Percentiles rank a stretch among this genome's conserved stretches.
Evolutionary conservation across 2,329 filamentous ascomycete genomes (phyloP).

Genomic region (Alternaria burnsii): DNA sequence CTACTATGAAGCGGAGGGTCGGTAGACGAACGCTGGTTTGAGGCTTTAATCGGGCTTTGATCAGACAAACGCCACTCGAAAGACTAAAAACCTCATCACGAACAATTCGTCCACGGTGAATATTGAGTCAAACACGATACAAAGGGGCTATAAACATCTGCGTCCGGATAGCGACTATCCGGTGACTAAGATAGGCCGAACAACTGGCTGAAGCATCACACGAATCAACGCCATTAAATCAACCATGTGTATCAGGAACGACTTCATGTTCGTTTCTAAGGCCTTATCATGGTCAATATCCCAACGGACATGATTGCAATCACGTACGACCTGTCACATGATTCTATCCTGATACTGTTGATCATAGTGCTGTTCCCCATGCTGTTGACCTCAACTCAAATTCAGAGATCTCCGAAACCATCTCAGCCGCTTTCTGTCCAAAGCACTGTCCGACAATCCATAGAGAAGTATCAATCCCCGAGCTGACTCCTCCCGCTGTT

Average conservation of each 20-base stretch:
- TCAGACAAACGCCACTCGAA: no score
- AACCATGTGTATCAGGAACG: no score
- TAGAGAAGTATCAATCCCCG: conserved; percentile 44
- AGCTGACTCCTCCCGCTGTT: conserved; percentile 46
- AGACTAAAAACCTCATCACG: no score
- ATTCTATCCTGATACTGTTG: background rate
- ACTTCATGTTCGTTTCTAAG: background rate
- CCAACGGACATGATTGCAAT: background rate
- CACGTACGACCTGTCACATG: background rate
- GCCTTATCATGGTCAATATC: background rate
- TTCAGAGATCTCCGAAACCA: conserved; percentile 38
- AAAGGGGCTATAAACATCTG: no score
- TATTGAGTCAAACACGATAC: no score
- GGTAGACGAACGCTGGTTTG: no score
- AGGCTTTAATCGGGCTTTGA: no score
- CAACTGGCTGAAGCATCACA: no score
- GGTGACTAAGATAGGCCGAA: no score
- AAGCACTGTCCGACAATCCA: conserved; percentile 38
- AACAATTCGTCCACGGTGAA: no score
- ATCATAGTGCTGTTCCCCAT: conserved; percentile 8
- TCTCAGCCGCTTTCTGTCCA: conserved; percentile 38
- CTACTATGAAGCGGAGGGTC: no score
- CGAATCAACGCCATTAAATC: no score
- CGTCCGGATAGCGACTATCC: accelerated
- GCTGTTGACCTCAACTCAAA: conserved; percentile 38